phyloP scores from a whole-genome alignment of 2,329 filamentous ascomycete genomes.

The Epichloe amarillans region DNA sequence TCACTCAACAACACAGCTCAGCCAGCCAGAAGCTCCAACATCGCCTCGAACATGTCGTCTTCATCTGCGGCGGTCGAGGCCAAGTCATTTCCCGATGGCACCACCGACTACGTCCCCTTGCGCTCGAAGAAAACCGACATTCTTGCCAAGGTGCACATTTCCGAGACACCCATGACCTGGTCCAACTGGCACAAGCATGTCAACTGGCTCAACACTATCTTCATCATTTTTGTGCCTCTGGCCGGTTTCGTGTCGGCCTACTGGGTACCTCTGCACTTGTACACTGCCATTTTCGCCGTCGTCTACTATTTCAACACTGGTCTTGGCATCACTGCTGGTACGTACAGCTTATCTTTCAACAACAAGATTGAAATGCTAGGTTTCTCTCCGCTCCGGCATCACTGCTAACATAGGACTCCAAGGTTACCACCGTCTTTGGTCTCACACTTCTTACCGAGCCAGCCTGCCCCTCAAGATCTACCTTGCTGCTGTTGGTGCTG shows the following conservation, averaged over 20 bases:
- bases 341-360: conserved; percentile 14
- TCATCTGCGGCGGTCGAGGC: conserved; percentile 17
- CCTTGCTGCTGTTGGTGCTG: conserved; percentile 67
- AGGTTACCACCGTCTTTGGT: conserved; percentile 59
- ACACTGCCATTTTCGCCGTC: conserved; percentile 62
- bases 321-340: conserved; percentile 66
- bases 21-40: not conserved
- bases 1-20: not conserved
- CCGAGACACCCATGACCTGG: conserved; percentile 66
- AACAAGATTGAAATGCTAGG: not conserved
- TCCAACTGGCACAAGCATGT: conserved; percentile 85
- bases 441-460: conserved; percentile 73
- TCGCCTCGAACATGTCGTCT: conserved; percentile 2
- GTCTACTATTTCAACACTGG: conserved; percentile 75
- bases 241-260: conserved; percentile 59
- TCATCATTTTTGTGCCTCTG: conserved; percentile 68
- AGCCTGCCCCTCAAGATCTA: conserved; percentile 65
- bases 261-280: conserved; percentile 61
- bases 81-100: conserved; percentile 36
- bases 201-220: conserved; percentile 80
- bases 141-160: conserved; percentile 66
- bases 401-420: not conserved
- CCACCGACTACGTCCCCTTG: conserved; percentile 40
- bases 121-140: conserved; percentile 32
- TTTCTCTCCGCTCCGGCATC: not conserved